Conservation (phyloP, 352 stramenopile genomes). For the Phytophthora aleatoria region DNA sequence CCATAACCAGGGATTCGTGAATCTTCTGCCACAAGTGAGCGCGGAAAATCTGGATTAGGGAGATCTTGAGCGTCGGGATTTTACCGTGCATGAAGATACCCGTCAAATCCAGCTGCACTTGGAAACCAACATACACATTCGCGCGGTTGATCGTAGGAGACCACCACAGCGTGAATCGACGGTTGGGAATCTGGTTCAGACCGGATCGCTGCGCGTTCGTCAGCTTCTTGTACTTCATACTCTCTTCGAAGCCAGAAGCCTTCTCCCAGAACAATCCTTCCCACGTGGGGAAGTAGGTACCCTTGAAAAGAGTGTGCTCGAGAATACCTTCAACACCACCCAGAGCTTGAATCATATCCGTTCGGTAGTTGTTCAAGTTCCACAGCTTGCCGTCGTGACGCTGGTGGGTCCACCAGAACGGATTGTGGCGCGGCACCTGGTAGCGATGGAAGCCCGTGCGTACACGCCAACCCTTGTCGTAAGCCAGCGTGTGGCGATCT, state of each 20-base stretch:
- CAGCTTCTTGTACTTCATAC: constrained; percentile 99
- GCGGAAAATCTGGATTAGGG: constrained; percentile 96
- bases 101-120: constrained; percentile 99
- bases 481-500: constrained; percentile 99
- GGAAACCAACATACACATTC: constrained; percentile 99
- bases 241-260: constrained; percentile 94
- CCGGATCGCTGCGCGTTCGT: constrained; percentile 99
- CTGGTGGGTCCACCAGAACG: constrained; percentile 99
- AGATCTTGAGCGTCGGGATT: constrained; percentile 99
- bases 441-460: constrained; percentile 99
- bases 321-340: constrained; percentile 99
- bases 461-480: constrained; percentile 99
- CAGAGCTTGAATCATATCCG: constrained; percentile 99
- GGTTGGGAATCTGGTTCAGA: constrained; percentile 99
- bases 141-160: constrained; percentile 99
- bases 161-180: constrained; percentile 99
- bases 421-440: constrained; percentile 97
- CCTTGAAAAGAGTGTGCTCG: constrained; percentile 99
- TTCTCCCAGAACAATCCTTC: constrained; percentile 99
- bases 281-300: constrained; percentile 99
- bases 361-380: constrained; percentile 99
- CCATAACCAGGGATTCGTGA: constrained; percentile 98
- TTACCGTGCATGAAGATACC: constrained; percentile 99
- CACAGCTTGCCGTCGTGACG: constrained; percentile 99
- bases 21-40: constrained; percentile 99